Evolutionary conservation across 1,139 yeast species (phyloP).

Genomic region (Protomyces inouyei): DNA sequence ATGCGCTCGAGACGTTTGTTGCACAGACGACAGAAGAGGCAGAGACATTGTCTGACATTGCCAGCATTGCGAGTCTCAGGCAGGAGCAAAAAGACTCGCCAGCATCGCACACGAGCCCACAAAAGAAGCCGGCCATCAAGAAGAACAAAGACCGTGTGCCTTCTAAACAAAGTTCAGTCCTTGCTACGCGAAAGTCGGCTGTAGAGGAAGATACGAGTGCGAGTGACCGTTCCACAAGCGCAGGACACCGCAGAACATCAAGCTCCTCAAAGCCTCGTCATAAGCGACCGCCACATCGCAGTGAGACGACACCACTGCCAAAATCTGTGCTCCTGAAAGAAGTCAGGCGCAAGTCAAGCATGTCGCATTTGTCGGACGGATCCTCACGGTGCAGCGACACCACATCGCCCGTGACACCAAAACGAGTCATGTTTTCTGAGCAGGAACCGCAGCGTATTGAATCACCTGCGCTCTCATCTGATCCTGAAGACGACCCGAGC

Average conservation of each 20-base stretch:
- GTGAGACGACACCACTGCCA: conserved; percentile 15
- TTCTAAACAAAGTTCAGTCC: too few species aligned
- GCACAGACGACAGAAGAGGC: conserved; percentile 11
- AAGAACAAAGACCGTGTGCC: background rate
- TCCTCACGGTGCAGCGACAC: background rate
- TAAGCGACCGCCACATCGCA: conserved; percentile 4
- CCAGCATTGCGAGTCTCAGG: background rate
- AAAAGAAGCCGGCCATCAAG: background rate
- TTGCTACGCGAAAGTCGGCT: background rate
- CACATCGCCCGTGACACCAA: conserved; percentile 11
- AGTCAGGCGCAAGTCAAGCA: conserved; percentile 2
- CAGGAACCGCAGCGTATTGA: conserved; percentile 22
- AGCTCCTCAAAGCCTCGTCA: background rate
- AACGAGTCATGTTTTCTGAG: conserved; percentile 27
- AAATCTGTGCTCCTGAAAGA: conserved; percentile 7
- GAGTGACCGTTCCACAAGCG: background rate
- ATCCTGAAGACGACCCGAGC: conserved; percentile 4
- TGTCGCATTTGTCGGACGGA: background rate
- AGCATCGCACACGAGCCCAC: background rate
- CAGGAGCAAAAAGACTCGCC: background rate
- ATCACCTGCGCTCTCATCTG: conserved; percentile 9
- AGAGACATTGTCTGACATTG: background rate
- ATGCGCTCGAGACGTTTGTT: background rate
- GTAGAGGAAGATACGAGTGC: background rate
- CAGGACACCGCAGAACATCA: background rate